These are phyloP conservation scores for Colletotrichum lupini DNA, from an alignment of 2,329 filamentous ascomycete genomes.

Conservation along the genomic window DNA sequence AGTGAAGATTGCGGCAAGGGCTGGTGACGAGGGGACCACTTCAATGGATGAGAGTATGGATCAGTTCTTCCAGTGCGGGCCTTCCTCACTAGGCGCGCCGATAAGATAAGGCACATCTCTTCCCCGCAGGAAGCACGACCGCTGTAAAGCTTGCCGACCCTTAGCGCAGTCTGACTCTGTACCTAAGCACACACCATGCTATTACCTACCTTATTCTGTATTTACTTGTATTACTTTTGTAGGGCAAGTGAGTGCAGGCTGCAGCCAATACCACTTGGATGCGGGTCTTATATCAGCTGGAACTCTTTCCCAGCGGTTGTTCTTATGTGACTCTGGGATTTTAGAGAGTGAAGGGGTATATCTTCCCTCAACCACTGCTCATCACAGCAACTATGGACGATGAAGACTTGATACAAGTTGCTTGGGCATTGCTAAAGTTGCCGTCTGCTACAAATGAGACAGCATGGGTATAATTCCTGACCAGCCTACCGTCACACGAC, in stretches of 20 bases:
- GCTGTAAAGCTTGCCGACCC: constrained; percentile 12
- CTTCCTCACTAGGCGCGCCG: constrained; percentile 3
- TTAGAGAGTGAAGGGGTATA: neutral
- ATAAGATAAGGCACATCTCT: constrained; percentile 29
- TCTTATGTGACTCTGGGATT: too few species aligned
- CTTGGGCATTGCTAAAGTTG: constrained; percentile 8
- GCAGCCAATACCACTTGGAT: too few species aligned
- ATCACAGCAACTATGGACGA: neutral
- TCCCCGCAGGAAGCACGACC: constrained; percentile 26
- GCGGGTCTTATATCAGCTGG: too few species aligned
- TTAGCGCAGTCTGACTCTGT: constrained; percentile 9
- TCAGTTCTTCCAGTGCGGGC: constrained; percentile 3
- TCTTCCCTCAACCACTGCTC: neutral
- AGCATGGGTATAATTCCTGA: constrained; percentile 32
- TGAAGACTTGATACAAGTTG: neutral
- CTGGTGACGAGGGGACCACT: constrained; percentile 30
- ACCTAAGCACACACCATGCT: neutral
- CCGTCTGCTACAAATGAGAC: constrained; percentile 16
- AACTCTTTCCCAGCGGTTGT: too few species aligned
- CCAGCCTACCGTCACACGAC: neutral
- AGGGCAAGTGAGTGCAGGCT: too few species aligned
- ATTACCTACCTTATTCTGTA: neutral
- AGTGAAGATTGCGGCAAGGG: constrained; percentile 21
- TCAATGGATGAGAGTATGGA: neutral
- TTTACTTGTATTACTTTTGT: too few species aligned